Conservation (phyloP, 1,284 basidiomycete species). For the Peniophora sp. region DNA sequence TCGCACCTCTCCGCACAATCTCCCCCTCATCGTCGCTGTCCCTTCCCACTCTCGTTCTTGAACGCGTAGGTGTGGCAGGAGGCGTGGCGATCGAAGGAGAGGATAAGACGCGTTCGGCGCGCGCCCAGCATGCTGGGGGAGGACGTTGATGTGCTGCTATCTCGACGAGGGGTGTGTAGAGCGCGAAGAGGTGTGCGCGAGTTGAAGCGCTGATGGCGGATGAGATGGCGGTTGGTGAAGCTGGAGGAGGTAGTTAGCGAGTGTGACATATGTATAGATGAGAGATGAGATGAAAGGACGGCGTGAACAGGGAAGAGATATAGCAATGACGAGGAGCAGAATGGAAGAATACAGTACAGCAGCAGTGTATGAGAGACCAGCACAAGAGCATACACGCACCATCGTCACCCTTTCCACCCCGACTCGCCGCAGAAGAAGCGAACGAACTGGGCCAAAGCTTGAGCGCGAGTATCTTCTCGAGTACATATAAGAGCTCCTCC, state of each 20-base stretch:
- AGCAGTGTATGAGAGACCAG: not conserved
- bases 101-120: conserved; percentile 11
- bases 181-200: conserved; percentile 77
- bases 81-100: conserved; percentile 2
- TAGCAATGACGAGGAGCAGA: too few species aligned
- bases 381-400: conserved; percentile 30
- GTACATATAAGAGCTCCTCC: conserved; percentile 83
- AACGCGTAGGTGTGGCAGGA: conserved; percentile 5
- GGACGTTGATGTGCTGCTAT: conserved; percentile 63
- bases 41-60: conserved; percentile 11
- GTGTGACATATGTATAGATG: too few species aligned
- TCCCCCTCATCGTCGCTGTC: conserved; percentile 11
- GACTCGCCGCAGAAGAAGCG: conserved; percentile 68
- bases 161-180: conserved; percentile 73
- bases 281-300: conserved; percentile 23
- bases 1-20: conserved; percentile 54
- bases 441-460: conserved; percentile 67
- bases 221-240: conserved; percentile 38
- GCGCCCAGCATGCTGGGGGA: conserved; percentile 62
- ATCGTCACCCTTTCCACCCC: conserved; percentile 40
- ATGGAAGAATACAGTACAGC: too few species aligned
- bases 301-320: conserved; percentile 6
- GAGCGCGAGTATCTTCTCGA: conserved; percentile 68
- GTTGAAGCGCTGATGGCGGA: conserved; percentile 68
- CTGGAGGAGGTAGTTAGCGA: conserved; percentile 37